Base-by-base conservation (phyloP, 1,139 yeast species). In the Taiozyma onychis region DNA sequence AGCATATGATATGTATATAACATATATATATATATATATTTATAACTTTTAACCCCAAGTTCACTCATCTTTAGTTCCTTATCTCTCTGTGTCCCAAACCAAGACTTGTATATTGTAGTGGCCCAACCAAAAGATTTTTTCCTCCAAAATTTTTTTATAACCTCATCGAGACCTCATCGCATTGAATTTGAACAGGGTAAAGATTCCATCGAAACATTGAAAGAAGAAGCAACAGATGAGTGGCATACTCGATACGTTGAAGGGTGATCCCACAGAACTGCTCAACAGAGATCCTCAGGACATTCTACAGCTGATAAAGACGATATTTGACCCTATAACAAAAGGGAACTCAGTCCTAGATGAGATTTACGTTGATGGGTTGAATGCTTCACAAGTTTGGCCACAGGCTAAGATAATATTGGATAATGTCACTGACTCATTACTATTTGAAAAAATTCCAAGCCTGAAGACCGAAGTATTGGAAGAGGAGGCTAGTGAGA, bases 311-410 rank as follows among this genome's bases (percentile, higher is more conserved):
- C 65, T 78, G 44, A 77, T 85, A 37, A 86, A 86, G 64, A 54
- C 63, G 27, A 69, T 78, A 6, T 69, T 87, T 48, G 95, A 87
- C 62, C 89, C 91, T 7, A 74, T 87, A 46, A 77, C 86, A 6
- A 70, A 73, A 48, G 69, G 75, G 34, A 80, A 80, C 64, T 82
- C 95, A 1, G 85, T 85, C 6, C 73, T 93, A 39, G 96, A 91
- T 66, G 90, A 88, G 64, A 76, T 93, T 28, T 83, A 85, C 59
- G 76, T 87, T 27, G 95, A 89, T 49, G 98, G 97, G 1, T 73
- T 93, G 51, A 97, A 88, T 65, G 84, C 96, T 16, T 80, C 86
- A 43, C 98, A 93, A 66, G 91, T 93, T 0, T 93, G 91, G 88
- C 96, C 95, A 49, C 98, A 93, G 67, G 84, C 89, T 3, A 88